Evolutionary conservation across 768 basidiomycete species (phyloP).

Genomic region (Boletus edulis): DNA sequence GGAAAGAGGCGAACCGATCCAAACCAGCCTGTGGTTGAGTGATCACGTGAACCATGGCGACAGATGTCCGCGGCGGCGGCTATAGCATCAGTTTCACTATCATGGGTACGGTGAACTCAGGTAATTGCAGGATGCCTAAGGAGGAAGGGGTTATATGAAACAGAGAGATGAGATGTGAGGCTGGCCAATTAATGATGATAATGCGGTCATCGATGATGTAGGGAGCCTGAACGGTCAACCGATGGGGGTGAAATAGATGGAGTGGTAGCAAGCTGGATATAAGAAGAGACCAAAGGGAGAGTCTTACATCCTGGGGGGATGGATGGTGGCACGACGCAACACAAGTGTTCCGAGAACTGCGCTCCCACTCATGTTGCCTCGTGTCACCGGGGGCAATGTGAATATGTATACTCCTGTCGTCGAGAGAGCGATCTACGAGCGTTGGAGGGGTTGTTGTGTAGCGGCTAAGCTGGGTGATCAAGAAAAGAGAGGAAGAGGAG

Average conservation of each 20-base stretch:
- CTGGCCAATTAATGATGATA: neutral
- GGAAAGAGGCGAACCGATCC: conserved; percentile 4
- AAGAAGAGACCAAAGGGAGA: neutral
- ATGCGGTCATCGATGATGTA: neutral
- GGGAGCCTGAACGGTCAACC: neutral
- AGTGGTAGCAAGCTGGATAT: neutral
- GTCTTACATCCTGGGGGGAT: neutral
- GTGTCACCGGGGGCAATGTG: conserved; percentile 4
- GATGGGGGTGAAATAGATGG: too few relatives aligned
- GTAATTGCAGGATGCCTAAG: conserved; percentile 1
- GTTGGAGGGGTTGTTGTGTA: neutral
- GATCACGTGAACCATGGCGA: neutral
- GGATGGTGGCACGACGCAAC: conserved; percentile 13
- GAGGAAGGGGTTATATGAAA: neutral
- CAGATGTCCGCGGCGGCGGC: neutral
- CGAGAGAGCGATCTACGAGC: neutral
- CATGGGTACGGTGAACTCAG: neutral
- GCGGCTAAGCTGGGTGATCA: neutral
- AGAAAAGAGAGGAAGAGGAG: neutral
- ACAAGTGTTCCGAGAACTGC: conserved; percentile 46
- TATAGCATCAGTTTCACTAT: neutral
- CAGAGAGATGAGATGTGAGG: neutral
- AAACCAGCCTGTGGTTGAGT: neutral
- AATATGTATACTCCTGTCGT: neutral
- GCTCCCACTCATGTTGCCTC: conserved; percentile 39